Evolutionary conservation across 208 protist genomes (phyloP).

Genomic region (Zelonia costaricensis): DNA sequence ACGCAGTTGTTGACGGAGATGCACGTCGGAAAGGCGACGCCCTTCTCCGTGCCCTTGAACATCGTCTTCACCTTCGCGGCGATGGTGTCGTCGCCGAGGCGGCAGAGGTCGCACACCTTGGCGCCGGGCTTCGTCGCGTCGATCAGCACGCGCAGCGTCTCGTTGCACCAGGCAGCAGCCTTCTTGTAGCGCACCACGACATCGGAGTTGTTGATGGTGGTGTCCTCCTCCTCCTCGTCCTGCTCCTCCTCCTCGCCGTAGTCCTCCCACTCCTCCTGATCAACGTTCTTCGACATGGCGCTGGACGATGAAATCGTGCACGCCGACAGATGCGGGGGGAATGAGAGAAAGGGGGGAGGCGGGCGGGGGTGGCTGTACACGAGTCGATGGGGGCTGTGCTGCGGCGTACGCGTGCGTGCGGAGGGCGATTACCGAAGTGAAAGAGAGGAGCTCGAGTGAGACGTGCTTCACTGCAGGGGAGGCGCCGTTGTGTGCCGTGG

Average conservation of each 20-base stretch:
- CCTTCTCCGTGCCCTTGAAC: slow-evolving; percentile 96
- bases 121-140: slow-evolving; percentile 83
- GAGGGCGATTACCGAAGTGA: no score
- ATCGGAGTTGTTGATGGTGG: slow-evolving; percentile 93
- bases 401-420: no score
- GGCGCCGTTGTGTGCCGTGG: neutral
- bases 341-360: no score
- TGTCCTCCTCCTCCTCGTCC: slow-evolving; percentile 93
- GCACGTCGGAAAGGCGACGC: slow-evolving; percentile 99
- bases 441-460: no score
- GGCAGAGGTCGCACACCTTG: slow-evolving; percentile 87
- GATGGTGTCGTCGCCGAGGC: slow-evolving; percentile 88
- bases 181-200: slow-evolving; percentile 97
- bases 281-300: slow-evolving; percentile 73
- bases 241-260: slow-evolving; percentile 55
- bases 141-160: slow-evolving; percentile 90
- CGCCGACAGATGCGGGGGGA: no score
- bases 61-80: slow-evolving; percentile 86
- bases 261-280: slow-evolving; percentile 79
- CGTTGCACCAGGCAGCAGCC: slow-evolving; percentile 95
- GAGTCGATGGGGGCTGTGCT: no score
- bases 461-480: slow-evolving; percentile 1
- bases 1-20: slow-evolving; percentile 98
- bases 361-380: no score
- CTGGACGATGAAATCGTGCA: no score